Evolutionary conservation across 305 asterid species (phyloP).

Genomic region (Solanum hybrid): DNA sequence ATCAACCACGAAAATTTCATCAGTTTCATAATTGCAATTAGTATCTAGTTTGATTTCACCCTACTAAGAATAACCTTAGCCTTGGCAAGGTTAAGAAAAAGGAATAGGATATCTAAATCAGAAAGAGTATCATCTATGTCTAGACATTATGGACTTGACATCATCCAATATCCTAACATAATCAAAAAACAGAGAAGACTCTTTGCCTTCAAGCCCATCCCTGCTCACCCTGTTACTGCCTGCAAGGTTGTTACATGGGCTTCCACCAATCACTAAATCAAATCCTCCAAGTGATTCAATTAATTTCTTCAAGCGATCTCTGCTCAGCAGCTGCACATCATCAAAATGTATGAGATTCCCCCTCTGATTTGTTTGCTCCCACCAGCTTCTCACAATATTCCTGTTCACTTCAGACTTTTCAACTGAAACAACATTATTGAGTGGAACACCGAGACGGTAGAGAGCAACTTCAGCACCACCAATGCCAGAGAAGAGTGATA

Average conservation of each 20-base stretch:
- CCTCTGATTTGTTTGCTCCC: constrained; percentile 36
- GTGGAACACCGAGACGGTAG: constrained; percentile 27
- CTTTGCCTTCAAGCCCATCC: constrained; percentile 34
- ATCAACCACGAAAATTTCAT: background rate
- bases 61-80: background rate
- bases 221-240: constrained; percentile 38
- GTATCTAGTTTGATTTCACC: background rate
- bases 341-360: constrained; percentile 23
- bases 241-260: constrained; percentile 45
- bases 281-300: constrained; percentile 19
- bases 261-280: constrained; percentile 39
- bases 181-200: constrained; percentile 29
- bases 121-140: background rate
- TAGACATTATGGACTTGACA: constrained; percentile 14
- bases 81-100: background rate
- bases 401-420: constrained; percentile 26
- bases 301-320: constrained; percentile 8
- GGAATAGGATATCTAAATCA: background rate
- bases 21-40: background rate
- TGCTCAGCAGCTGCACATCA: constrained; percentile 17
- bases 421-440: constrained; percentile 32
- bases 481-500: constrained; percentile 40
- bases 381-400: constrained; percentile 28
- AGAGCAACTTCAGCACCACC: constrained; percentile 48
- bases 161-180: constrained; percentile 26